phyloP scores from a whole-genome alignment of 176 grass and related monocot species.

The Canna indica region DNA sequence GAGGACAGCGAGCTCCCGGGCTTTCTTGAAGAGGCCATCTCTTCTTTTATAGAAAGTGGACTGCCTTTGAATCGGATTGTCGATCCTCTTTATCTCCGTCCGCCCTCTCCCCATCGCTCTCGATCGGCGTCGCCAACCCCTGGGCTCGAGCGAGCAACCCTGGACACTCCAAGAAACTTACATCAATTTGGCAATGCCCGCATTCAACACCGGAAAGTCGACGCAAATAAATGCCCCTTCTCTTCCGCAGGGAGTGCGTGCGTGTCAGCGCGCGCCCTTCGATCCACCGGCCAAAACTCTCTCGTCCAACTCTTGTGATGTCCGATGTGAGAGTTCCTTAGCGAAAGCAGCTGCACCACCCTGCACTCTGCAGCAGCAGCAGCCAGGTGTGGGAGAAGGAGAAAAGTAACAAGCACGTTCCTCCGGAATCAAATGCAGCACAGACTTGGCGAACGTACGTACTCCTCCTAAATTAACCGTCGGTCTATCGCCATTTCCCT shows the following conservation, averaged over 20 bases:
- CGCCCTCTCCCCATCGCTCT: constrained; percentile 69
- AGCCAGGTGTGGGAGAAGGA: not conserved
- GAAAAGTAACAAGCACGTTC: not conserved
- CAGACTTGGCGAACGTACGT: not conserved
- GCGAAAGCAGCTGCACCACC: not conserved
- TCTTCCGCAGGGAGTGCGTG: not conserved
- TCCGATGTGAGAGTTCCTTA: constrained; percentile 21
- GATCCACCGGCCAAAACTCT: not conserved
- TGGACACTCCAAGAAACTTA: constrained; percentile 23
- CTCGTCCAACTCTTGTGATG: too few relatives aligned
- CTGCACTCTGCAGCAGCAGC: not conserved
- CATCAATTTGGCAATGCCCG: constrained; percentile 49
- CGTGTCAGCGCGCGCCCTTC: not conserved
- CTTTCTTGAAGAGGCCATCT: constrained; percentile 98
- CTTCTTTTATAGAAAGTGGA: constrained; percentile 99
- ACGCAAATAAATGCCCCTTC: not conserved
- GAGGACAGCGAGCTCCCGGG: constrained; percentile 79
- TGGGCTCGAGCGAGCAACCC: not conserved
- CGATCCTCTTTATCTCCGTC: constrained; percentile 98
- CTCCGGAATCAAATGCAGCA: not conserved
- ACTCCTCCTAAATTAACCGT: not conserved
- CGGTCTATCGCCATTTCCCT: not conserved
- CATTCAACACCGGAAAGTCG: not conserved
- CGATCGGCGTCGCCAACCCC: not conserved
- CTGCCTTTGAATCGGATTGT: constrained; percentile 87